phyloP scores from a whole-genome alignment of 192 early-diverging fungal species.

The Gigaspora rosea region DNA sequence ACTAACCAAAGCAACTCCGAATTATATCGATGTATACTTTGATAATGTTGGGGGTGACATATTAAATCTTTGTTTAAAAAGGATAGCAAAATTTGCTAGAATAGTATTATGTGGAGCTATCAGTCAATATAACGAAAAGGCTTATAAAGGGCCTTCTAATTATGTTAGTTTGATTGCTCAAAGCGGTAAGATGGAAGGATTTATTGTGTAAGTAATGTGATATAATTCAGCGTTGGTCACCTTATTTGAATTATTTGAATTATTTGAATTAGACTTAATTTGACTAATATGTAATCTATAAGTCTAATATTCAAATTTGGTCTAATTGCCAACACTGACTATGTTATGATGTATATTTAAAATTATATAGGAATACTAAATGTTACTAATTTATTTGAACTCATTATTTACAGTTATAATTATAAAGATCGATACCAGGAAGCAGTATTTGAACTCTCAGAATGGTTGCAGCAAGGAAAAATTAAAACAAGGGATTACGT shows the following conservation, averaged over 20 bases:
- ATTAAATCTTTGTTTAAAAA: slow-evolving; percentile 44
- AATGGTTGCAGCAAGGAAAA: slow-evolving; percentile 51
- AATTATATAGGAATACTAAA: not conserved
- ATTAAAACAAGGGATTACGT: slow-evolving; percentile 46
- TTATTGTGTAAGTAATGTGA: slow-evolving; percentile 40
- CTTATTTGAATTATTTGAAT: not conserved
- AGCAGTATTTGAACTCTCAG: slow-evolving; percentile 44
- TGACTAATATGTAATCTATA: not conserved
- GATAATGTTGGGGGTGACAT: slow-evolving; percentile 61
- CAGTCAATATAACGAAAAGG: slow-evolving; percentile 47
- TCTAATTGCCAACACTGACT: too few relatives aligned
- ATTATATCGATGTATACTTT: slow-evolving; percentile 55
- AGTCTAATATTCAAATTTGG: too few relatives aligned
- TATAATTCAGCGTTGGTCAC: not conserved
- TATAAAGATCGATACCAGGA: slow-evolving; percentile 42
- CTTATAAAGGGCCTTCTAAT: slow-evolving; percentile 44
- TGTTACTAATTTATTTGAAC: not conserved
- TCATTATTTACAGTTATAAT: slow-evolving; percentile 32
- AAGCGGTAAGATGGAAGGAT: slow-evolving; percentile 55
- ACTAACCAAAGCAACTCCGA: slow-evolving; percentile 42
- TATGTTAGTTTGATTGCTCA: slow-evolving; percentile 49
- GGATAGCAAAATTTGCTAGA: slow-evolving; percentile 48
- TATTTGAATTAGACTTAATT: not conserved
- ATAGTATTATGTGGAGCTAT: slow-evolving; percentile 58
- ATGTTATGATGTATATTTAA: too few relatives aligned